Evolutionary conservation across 1,139 yeast genomes (phyloP), one percentile per base, ranked within the genome.

Genomic region (Zygosaccharomyces sapae): DNA sequence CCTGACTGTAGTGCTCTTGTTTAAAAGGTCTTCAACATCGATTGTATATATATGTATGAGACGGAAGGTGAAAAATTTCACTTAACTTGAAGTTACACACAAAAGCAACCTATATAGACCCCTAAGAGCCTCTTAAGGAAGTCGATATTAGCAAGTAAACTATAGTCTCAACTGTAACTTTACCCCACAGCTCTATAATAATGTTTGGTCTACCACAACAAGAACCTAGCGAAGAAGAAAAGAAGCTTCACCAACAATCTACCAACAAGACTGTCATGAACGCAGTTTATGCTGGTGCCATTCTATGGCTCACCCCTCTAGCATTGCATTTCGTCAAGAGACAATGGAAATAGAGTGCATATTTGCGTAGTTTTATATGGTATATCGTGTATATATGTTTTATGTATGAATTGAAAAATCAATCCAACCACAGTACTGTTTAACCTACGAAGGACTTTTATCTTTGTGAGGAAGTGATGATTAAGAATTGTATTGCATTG

Each of bases 161-260:
- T 8, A 31, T 18, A n/a, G 19, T 38, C 39, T 43, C 42, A 38
- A 24, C 46, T 4, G 12, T 36, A 55, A 54, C 41, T 44, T 41
- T 25, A 45, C 44, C 34, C 47, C 49, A n/a, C 9, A 16, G 19
- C 27, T 16, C 4, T 4, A 43, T 10, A 29, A 65, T 41, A 50
- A 86, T 87, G 95, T 86, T 81, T 75, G 94, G 92, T 55, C 85
- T 85, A 58, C 82, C 82, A 66, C 83, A 80, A 55, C 81, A 79
- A 66, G 81, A 79, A 62, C 77, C 83, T 56, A 75, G 82, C 55
- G 94, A 85, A 69, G 95, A 86, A 63, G 88, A 86, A 71, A 82
- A 81, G 72, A 81, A 79, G 63, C 69, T 78, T 47, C 90, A 83
- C 69, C 86, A 85, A 66, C 76, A 80, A 59, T 79, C 77, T 64